phyloP scores from a whole-genome alignment of 2,329 filamentous ascomycete species.

The Claviceps sp. region DNA sequence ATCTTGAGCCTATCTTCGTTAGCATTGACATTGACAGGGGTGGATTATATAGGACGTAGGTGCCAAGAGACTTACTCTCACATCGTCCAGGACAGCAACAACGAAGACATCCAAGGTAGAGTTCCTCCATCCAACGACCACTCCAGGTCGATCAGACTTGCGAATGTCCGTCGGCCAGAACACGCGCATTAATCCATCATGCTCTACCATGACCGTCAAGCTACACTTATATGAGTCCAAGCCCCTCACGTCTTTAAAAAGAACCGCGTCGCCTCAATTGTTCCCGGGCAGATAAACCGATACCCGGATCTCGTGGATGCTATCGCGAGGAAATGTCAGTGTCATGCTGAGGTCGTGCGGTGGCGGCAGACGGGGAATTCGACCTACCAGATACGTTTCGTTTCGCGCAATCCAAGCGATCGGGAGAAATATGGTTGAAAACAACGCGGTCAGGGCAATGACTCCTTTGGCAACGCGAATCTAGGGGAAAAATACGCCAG shows the following conservation, averaged over 20 bases:
- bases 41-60: neutral
- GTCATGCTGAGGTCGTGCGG: neutral
- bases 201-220: conserved; percentile 48
- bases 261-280: conserved; percentile 89
- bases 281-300: conserved; percentile 86
- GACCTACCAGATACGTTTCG: conserved; percentile 65
- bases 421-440: conserved; percentile 72
- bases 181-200: conserved; percentile 89
- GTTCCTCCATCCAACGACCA: conserved; percentile 93
- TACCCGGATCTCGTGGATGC: conserved; percentile 69
- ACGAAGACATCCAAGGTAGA: conserved; percentile 84
- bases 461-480: conserved; percentile 79
- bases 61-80: conserved; percentile 54
- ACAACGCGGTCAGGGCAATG: conserved; percentile 66
- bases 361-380: neutral
- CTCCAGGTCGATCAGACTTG: conserved; percentile 58
- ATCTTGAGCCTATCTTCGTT: conserved; percentile 45
- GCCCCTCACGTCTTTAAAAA: conserved; percentile 45
- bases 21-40: neutral
- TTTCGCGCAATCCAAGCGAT: conserved; percentile 68
- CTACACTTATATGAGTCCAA: conserved; percentile 13
- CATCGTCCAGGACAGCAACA: conserved; percentile 76
- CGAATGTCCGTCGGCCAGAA: conserved; percentile 92
- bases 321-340: conserved; percentile 21
- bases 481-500: conserved; percentile 28